A percentile compares a stretch with the other conserved stretches of the same genome.
phyloP scores from a whole-genome alignment of 257 asterid genomes.

The Fraxinus cuspidata region DNA sequence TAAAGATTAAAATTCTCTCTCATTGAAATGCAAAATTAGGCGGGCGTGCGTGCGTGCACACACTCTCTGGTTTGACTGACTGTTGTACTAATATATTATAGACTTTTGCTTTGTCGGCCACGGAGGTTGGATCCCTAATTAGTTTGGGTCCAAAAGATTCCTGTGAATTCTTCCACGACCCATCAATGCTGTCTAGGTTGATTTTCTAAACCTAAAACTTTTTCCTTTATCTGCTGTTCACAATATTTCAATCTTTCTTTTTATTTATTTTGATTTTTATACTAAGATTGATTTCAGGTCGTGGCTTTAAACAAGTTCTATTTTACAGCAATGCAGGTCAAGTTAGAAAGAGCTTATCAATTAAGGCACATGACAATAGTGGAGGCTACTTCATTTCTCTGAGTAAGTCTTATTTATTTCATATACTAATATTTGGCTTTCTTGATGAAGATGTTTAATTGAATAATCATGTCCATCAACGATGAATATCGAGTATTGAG shows the following conservation, averaged over 20 bases:
- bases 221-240: constrained; percentile 13
- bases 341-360: constrained; percentile 79
- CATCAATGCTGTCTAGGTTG: constrained; percentile 84
- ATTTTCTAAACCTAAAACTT: constrained; percentile 18
- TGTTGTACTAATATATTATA: constrained; percentile 32
- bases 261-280: constrained; percentile 1
- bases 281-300: constrained; percentile 6
- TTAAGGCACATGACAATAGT: constrained; percentile 73
- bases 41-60: not conserved
- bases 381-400: constrained; percentile 76
- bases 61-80: constrained; percentile 21
- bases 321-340: constrained; percentile 84
- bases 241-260: not conserved
- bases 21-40: not conserved
- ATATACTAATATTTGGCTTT: not conserved
- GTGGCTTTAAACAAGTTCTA: constrained; percentile 25
- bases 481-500: not conserved
- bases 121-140: constrained; percentile 89
- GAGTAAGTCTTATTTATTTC: constrained; percentile 49
- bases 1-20: not conserved
- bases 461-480: constrained; percentile 10
- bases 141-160: constrained; percentile 71
- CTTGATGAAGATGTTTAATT: constrained; percentile 11
- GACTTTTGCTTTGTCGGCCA: constrained; percentile 84
- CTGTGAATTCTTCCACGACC: constrained; percentile 93